Conservation (phyloP, 108 stramenopile genomes). For the Asterionellopsis glacialis region DNA sequence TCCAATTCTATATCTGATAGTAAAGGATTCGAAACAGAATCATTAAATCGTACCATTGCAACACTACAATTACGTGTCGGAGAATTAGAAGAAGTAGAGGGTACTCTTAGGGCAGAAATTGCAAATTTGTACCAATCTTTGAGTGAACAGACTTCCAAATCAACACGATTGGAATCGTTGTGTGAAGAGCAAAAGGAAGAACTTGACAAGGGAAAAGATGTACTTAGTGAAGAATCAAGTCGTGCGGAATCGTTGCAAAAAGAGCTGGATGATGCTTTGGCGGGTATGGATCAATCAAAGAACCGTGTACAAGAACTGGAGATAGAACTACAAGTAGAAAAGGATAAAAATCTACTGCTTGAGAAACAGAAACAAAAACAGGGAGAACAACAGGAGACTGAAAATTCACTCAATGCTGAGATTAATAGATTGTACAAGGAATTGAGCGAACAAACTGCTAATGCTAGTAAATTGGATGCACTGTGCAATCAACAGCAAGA, state of each 20-base stretch:
- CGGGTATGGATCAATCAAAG: slow-evolving; percentile 10
- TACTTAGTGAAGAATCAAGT: background rate
- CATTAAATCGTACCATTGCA: slow-evolving; percentile 37
- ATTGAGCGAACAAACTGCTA: slow-evolving; percentile 1
- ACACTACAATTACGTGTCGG: slow-evolving; percentile 68
- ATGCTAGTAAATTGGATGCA: background rate
- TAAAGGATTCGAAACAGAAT: slow-evolving; percentile 30
- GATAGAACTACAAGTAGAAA: background rate
- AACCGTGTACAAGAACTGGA: background rate
- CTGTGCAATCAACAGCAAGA: background rate
- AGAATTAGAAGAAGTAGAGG: slow-evolving; percentile 75
- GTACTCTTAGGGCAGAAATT: slow-evolving; percentile 38
- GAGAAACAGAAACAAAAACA: background rate
- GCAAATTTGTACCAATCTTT: slow-evolving; percentile 38
- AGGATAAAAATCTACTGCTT: background rate
- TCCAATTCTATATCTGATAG: slow-evolving; percentile 2
- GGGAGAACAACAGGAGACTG: background rate
- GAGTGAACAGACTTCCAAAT: slow-evolving; percentile 28
- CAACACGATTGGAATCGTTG: slow-evolving; percentile 27
- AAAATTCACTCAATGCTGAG: background rate
- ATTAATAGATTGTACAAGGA: background rate
- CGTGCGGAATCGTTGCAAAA: too few species aligned
- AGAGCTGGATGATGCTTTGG: too few species aligned
- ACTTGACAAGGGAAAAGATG: slow-evolving; percentile 3
- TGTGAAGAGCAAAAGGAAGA: slow-evolving; percentile 7